These are phyloP conservation scores for Pestalotiopsis sp. DNA, from an alignment of 2,329 filamentous ascomycete species.

Conservation along the genomic window DNA sequence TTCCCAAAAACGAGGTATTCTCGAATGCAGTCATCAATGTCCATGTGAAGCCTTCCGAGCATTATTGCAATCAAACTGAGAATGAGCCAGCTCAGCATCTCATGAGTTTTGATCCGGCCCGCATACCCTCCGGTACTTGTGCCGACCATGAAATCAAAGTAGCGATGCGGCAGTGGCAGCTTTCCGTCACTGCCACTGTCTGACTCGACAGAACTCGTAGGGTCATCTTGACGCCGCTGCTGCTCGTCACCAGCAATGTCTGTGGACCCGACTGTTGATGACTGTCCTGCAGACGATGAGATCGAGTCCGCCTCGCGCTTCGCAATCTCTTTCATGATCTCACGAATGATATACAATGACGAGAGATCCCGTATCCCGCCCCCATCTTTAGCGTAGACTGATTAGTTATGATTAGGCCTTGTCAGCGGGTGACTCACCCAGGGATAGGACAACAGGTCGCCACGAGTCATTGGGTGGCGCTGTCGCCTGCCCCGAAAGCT, in stretches of 20 bases:
- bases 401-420: not conserved
- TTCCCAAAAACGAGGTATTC: not conserved
- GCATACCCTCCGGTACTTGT: not conserved
- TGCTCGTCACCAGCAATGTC: no score
- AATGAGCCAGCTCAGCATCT: not conserved
- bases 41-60: conserved; percentile 1
- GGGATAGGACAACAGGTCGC: not conserved
- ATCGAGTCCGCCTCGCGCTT: not conserved
- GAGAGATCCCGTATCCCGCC: not conserved
- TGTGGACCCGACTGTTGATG: no score
- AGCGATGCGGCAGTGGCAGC: not conserved
- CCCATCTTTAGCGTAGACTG: not conserved
- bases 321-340: not conserved
- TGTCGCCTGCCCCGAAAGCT: not conserved
- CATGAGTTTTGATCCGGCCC: not conserved
- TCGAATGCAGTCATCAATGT: conserved; percentile 3
- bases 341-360: not conserved
- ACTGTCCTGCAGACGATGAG: not conserved
- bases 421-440: not conserved
- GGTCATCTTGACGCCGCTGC: no score
- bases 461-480: not conserved
- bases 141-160: conserved; percentile 3
- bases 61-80: conserved; percentile 4
- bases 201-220: not conserved
- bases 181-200: no score